These are phyloP conservation scores for Aureobasidium sp. DNA, from an alignment of 2,329 filamentous ascomycete genomes.

Conservation along the genomic window DNA sequence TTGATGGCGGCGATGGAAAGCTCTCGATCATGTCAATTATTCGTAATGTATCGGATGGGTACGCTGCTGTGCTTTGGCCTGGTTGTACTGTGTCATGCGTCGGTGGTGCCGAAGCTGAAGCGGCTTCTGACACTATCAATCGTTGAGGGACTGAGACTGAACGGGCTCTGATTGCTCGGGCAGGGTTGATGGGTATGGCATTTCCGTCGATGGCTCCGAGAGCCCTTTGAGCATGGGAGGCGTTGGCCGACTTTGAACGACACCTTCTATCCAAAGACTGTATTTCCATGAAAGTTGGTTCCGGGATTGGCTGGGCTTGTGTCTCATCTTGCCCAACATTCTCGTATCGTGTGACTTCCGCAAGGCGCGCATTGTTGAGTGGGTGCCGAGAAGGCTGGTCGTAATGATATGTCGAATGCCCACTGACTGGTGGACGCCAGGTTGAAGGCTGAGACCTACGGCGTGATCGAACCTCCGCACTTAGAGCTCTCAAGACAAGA, in stretches of 20 bases:
- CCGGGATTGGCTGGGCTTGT: neutral
- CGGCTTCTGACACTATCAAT: neutral
- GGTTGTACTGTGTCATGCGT: neutral
- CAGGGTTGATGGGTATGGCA: conserved; percentile 17
- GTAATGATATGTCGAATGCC: conserved; percentile 20
- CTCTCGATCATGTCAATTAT: conserved; percentile 18
- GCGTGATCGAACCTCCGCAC: neutral
- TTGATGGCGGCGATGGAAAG: conserved; percentile 21
- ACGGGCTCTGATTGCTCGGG: conserved; percentile 14
- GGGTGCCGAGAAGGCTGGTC: conserved; percentile 19
- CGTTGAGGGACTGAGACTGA: conserved; percentile 14
- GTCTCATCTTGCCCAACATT: neutral
- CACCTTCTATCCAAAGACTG: neutral
- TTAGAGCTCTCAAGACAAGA: neutral
- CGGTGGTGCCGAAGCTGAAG: neutral
- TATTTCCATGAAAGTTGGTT: neutral
- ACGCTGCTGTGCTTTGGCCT: neutral
- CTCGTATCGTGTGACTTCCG: neutral
- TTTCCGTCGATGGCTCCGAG: conserved; percentile 17
- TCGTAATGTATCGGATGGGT: conserved; percentile 14
- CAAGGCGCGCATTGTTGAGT: conserved; percentile 15
- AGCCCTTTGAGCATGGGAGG: conserved; percentile 15
- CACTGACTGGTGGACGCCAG: conserved; percentile 26
- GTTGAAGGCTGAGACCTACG: neutral
- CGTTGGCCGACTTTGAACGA: conserved; percentile 6